Evolutionary conservation across 306 rosid genomes (phyloP), one percentile per base, ranked within the genome.

Genomic region (Purshia tridentata): DNA sequence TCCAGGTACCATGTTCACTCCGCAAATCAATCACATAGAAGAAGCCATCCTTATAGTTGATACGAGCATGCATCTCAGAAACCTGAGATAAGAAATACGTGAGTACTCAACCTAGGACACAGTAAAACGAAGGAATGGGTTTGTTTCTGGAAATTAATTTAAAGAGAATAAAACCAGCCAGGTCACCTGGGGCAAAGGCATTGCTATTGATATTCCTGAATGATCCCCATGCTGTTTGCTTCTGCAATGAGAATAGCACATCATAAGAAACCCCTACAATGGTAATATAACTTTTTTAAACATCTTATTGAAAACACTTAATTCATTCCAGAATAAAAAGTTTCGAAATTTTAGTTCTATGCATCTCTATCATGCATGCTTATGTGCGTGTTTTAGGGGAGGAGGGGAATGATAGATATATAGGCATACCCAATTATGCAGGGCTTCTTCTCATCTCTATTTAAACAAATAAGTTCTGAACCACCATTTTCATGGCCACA

Each of bases 1-100:
- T 78, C 97, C 99, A 94, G 66, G 97, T 89, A 59, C 99, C 97
- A 76, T 85, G 64, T 67, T 85, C 72, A 51, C 96, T 91, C 35
- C 76, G 14, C 80, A 95, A 75, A 90, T 95, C 99, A 65, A 90
- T 88, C 80, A 91, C 55, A 79, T 85, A 91, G 82, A 91, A 94
- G 20, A 88, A 90, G 7, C 95, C 98, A 39, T 91, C 86, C 81
- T 88, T 84, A 72, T 80, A 95, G 74, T 75, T 66, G 45, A 94
- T 83, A 44, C 72, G 89, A 14, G 96, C 98, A 71, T 95, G 99
- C 61, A 16, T 76, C 72, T 88, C 72, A 37, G 99, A 91, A 69
- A 95, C 90, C 96, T 94, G 80, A 4, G 15, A 76, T 51, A 51
- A 5, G 56, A 15, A 75, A 72, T 52, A n/a, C 69, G 40, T 67